phyloP scores from a whole-genome alignment of 345 rosid species.

The Murraya koenigii region DNA sequence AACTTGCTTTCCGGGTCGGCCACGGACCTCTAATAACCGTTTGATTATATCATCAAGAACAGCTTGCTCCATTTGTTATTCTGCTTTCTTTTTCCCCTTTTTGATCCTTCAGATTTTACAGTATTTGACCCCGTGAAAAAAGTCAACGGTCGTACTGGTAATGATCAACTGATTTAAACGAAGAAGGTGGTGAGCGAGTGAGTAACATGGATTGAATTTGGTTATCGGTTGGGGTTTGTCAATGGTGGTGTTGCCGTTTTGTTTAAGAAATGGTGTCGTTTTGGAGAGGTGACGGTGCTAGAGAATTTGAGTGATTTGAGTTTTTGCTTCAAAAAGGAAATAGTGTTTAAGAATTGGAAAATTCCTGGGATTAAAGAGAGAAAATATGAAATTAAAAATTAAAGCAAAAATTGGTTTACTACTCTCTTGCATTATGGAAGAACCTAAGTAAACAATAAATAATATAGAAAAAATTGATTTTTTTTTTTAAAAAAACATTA shows the following conservation, averaged over 20 bases:
- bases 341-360: background rate
- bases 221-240: background rate
- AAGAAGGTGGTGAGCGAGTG: background rate
- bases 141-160: background rate
- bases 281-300: background rate
- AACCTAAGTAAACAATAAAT: too few relatives aligned
- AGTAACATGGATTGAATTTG: background rate
- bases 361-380: background rate
- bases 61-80: constrained; percentile 44
- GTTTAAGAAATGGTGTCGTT: background rate
- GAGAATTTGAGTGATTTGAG: background rate
- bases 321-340: background rate
- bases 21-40: constrained; percentile 59
- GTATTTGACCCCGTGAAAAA: background rate
- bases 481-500: too few relatives aligned
- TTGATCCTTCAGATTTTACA: background rate
- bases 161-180: background rate
- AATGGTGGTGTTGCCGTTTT: background rate
- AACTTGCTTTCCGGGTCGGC: constrained; percentile 68
- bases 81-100: background rate
- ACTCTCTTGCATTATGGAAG: too few relatives aligned
- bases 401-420: too few relatives aligned
- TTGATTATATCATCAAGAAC: constrained; percentile 62
- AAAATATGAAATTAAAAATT: background rate
- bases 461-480: too few relatives aligned